These are phyloP conservation scores for Termitomyces bulborhizus DNA, from an alignment of 768 basidiomycete genomes.

Conservation along the genomic window DNA sequence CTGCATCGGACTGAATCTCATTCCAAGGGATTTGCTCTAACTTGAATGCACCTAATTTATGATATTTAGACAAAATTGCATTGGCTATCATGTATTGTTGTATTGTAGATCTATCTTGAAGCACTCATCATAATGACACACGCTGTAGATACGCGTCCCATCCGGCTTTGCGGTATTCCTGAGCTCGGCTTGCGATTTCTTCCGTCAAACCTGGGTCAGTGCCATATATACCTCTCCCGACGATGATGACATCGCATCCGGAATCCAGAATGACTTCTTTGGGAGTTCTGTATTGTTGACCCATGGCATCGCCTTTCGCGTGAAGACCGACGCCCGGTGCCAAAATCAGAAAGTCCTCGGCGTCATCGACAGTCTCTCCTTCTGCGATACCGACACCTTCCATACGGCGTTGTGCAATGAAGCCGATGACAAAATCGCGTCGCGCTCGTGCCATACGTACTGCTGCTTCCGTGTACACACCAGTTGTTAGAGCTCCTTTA, in stretches of 20 bases:
- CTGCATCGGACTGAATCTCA: slow-evolving; percentile 5
- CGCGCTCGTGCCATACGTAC: slow-evolving; percentile 82
- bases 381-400: slow-evolving; percentile 49
- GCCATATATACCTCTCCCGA: slow-evolving; percentile 92
- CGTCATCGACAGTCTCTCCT: slow-evolving; percentile 29
- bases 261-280: slow-evolving; percentile 70
- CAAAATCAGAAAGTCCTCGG: slow-evolving; percentile 80
- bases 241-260: slow-evolving; percentile 95
- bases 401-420: slow-evolving; percentile 87
- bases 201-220: slow-evolving; percentile 38
- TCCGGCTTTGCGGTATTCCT: slow-evolving; percentile 77
- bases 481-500: slow-evolving; percentile 76
- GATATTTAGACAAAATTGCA: background rate
- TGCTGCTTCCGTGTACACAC: slow-evolving; percentile 76
- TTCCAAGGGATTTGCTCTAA: background rate
- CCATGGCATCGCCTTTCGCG: slow-evolving; percentile 74
- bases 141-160: slow-evolving; percentile 87
- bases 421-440: slow-evolving; percentile 90
- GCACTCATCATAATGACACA: slow-evolving; percentile 14
- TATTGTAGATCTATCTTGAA: background rate
- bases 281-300: slow-evolving; percentile 94
- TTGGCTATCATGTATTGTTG: background rate
- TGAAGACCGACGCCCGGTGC: slow-evolving; percentile 92
- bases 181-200: slow-evolving; percentile 59
- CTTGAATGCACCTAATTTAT: background rate